Conservation (phyloP, 164 flowering plant genomes). For the Hamamelis virginiana region DNA sequence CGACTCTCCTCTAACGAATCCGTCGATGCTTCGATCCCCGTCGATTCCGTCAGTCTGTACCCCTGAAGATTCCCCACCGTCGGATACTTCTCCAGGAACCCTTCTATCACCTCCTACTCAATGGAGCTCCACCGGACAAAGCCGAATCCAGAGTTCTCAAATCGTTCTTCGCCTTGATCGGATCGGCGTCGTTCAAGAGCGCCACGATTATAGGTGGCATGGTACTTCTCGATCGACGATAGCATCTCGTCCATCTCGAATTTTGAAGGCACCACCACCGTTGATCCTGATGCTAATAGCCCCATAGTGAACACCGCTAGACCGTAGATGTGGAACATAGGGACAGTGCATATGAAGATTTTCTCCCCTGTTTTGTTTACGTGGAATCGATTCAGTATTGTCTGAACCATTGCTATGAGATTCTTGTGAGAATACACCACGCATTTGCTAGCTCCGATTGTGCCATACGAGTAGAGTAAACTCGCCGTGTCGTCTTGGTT, state of each 20-base stretch:
- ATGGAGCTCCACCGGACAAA: conserved; percentile 83
- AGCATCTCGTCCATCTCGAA: conserved; percentile 66
- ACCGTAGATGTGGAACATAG: conserved; percentile 96
- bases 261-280: conserved; percentile 51
- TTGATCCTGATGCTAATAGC: conserved; percentile 50
- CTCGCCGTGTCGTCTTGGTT: conserved; percentile 76
- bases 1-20: conserved; percentile 80
- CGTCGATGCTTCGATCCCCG: conserved; percentile 84
- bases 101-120: conserved; percentile 84
- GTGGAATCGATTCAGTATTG: conserved; percentile 35
- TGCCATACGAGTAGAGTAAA: conserved; percentile 87
- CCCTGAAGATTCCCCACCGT: conserved; percentile 67
- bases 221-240: conserved; percentile 35
- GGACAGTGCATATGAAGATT: conserved; percentile 72
- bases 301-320: conserved; percentile 58
- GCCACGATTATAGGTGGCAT: conserved; percentile 70
- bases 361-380: conserved; percentile 28
- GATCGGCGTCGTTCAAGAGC: conserved; percentile 39
- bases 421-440: conserved; percentile 73
- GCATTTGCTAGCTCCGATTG: conserved; percentile 93
- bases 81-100: conserved; percentile 66
- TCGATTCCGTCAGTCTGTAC: conserved; percentile 87
- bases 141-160: conserved; percentile 46
- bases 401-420: conserved; percentile 70
- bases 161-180: conserved; percentile 45